A percentile compares a stretch with the other conserved stretches of the same genome.
Conservation (phyloP, 2,329 filamentous ascomycete species). For the Intubia oerlemansii region DNA sequence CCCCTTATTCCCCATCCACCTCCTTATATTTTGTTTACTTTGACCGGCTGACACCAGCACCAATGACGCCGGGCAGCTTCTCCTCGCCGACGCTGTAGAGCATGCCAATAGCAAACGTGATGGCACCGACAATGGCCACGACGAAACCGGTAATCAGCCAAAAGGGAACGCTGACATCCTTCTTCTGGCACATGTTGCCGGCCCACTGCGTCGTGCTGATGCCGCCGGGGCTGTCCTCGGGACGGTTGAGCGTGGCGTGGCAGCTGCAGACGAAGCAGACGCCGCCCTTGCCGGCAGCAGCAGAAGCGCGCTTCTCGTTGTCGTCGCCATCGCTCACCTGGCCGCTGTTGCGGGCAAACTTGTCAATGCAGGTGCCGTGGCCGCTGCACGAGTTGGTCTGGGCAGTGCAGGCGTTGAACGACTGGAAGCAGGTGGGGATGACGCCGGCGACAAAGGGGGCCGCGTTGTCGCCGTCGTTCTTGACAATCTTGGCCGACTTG, state of each 20-base stretch:
- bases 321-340: no score
- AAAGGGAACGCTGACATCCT: conserved; percentile 73
- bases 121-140: conserved; percentile 43
- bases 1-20: no score
- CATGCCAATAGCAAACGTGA: conserved; percentile 54
- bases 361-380: conserved; percentile 56
- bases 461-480: conserved; percentile 2
- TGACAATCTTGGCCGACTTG: not conserved
- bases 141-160: conserved; percentile 66
- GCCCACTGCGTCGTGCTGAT: conserved; percentile 50
- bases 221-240: conserved; percentile 15
- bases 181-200: conserved; percentile 73
- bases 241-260: conserved; percentile 25
- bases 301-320: no score
- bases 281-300: conserved; percentile 3
- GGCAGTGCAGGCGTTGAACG: conserved; percentile 43
- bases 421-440: conserved; percentile 56
- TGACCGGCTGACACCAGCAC: conserved; percentile 69
- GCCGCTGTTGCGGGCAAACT: conserved; percentile 28
- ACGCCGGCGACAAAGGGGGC: conserved; percentile 11
- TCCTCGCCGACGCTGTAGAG: conserved; percentile 69
- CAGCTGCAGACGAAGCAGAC: conserved; percentile 66
- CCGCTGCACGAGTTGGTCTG: conserved; percentile 62
- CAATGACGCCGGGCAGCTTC: conserved; percentile 81
- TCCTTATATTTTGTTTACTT: conserved; percentile 32